Evolutionary conservation across 2,329 filamentous ascomycete species (phyloP), one percentile per base, ranked within the genome.

Genomic region (Aspergillus ochraceoroseus): DNA sequence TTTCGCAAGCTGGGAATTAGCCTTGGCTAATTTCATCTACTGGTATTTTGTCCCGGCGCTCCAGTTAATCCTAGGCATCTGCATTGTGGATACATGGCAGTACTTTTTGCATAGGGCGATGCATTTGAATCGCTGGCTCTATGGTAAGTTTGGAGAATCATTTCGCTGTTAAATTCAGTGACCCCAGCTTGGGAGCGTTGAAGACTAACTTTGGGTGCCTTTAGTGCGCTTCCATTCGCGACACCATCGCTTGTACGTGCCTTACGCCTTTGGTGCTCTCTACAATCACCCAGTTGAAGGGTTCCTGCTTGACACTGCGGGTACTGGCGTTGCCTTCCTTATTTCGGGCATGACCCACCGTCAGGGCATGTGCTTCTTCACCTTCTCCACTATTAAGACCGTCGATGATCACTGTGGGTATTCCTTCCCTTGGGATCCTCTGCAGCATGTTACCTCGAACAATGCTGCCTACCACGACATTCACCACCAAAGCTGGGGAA

Each of bases 341-440:
- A 59, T 85, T 8, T 79, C 86, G 0, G 76, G 83, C 46, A 84
- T 96, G 84, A 87, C 80, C n/a, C 74, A 82, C 33, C 82, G 89
- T 38, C 87, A 94, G 65, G 84, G 82, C 54, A 89, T 95, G 72
- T 77, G 79, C 65, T 95, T 95, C 72, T 96, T 95, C 66, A 82
- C 83, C 35, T 77, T 80, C 63, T 90, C 85, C 20, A 94, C 87
- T 5, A 80, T 95, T 72, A 98, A 98, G 74, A 96, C 92, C 0
- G 87, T 96, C 17, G 89, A 95, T 59, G 92, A 98, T 61, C 92
- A 98, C 70, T 95, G 90, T 65, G 92, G 92, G 50, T 98, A 96
- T 61, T 75, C 80, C n/a, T 82, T 98, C 47, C 92, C 92, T 1
- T 96, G 85, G 80, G 92, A 98, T 64, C 90, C 90, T 2, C 73